phyloP scores from a whole-genome alignment of 805 yeast genomes.

The Pichia phayaonensis region DNA sequence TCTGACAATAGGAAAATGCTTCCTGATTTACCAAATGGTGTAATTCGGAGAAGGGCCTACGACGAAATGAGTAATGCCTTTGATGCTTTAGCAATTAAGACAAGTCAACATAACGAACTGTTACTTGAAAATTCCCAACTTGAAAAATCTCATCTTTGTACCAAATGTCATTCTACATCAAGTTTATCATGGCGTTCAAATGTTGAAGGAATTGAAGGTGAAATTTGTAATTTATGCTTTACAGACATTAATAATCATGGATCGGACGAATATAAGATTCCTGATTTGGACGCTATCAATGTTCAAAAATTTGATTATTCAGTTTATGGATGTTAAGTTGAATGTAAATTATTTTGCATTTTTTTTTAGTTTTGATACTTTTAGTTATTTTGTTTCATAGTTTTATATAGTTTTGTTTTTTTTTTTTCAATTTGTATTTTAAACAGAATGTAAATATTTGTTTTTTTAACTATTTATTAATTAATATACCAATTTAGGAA shows the following conservation, averaged over 20 bases:
- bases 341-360: background rate
- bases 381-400: background rate
- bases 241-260: background rate
- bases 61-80: conserved; percentile 4
- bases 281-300: conserved; percentile 1
- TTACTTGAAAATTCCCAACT: background rate
- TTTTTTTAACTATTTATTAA: background rate
- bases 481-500: background rate
- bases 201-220: background rate
- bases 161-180: background rate
- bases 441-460: background rate
- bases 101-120: background rate
- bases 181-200: conserved; percentile 6
- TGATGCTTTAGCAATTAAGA: background rate
- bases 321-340: background rate
- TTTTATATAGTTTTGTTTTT: background rate
- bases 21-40: conserved; percentile 7
- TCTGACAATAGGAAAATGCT: conserved; percentile 26
- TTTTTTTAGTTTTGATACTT: background rate
- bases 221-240: conserved; percentile 5
- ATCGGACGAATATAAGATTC: background rate
- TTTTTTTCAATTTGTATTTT: background rate
- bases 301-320: background rate
- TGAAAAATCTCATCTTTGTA: conserved; percentile 1
- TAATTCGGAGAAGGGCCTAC: conserved; percentile 5